Base-by-base conservation (phyloP, 2,329 filamentous ascomycete species). In the Raffaelea albimanens region DNA sequence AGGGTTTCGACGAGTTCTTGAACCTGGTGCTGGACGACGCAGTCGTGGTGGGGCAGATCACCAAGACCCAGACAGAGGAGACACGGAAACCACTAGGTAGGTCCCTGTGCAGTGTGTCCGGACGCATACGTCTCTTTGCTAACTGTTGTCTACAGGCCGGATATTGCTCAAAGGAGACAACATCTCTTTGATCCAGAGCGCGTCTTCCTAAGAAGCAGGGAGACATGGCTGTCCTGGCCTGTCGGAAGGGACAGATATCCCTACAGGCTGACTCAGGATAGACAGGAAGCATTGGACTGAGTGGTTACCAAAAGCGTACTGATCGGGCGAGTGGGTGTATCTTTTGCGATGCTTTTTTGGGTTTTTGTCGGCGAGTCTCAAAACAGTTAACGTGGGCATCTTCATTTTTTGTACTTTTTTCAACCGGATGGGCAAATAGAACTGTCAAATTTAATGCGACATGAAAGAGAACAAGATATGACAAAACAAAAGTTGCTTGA, bases 1-100 rank as follows among this genome's bases (percentile, higher is more conserved):
- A 95, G 89, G 90, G 93, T 14, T 98, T 98, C 57, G 93, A 98
- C 64, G 93, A 98, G 67, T 98, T 97, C 71, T 96, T 98, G 90
- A 98, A 98, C 70, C 74, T 98, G 44, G 93, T 97, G 36, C 56
- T 63, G 48, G 93, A 98, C 61, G 89, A 98, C 58, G 93, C 93
- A 25, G 81, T 96, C 49, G 91, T 97, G 68, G 89, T 98, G 40
- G 86, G 83, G 65, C 78, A 88, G 61, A 73, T 87, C 47, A 89
- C 85, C 53, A 95, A 94, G 73, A 82, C 79, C 16, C 83, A 86
- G 57, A 65, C 73, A 39, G 80, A 83, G 56, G 90, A 94, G 68
- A 82, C 80, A 56, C 78, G 90, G 63, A 82, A 87, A 66, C 73
- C 81, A 40, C 66, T 96, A 45, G 91, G 90, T 95, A 75, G 52